phyloP scores from a whole-genome alignment of 2,329 filamentous ascomycete genomes.

The Sarocladium kiliense region DNA sequence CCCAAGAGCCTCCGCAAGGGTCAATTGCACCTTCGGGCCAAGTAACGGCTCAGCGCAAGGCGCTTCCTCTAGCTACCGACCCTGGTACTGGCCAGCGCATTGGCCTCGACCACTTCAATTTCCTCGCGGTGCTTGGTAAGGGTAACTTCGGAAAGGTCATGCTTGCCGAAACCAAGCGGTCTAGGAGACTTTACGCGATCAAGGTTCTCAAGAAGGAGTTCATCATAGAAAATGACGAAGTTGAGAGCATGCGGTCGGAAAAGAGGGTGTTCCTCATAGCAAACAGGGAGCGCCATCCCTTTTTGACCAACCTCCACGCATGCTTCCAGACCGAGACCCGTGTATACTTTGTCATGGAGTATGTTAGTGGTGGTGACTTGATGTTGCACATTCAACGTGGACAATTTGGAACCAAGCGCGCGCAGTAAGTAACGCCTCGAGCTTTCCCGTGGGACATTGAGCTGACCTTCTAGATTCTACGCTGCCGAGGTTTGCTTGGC shows the following conservation, averaged over 20 bases:
- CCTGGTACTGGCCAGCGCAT: conserved; percentile 77
- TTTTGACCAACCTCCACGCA: conserved; percentile 89
- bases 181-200: conserved; percentile 91
- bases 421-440: conserved; percentile 64
- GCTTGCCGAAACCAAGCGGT: conserved; percentile 93
- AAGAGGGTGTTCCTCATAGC: conserved; percentile 96
- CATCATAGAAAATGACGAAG: conserved; percentile 98
- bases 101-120: conserved; percentile 97
- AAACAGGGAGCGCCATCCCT: conserved; percentile 94
- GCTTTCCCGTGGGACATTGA: conserved; percentile 24
- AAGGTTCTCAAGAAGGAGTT: conserved; percentile 99
- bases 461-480: conserved; percentile 60
- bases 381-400: conserved; percentile 99
- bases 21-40: conserved; percentile 21
- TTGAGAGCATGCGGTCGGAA: conserved; percentile 95
- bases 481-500: conserved; percentile 95
- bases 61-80: conserved; percentile 65
- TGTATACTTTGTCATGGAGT: conserved; percentile 99
- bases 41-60: conserved; percentile 41
- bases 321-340: conserved; percentile 99
- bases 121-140: conserved; percentile 94
- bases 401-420: conserved; percentile 90
- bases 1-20: conserved; percentile 28
- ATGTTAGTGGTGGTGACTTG: conserved; percentile 94
- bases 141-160: conserved; percentile 99